Percentiles rank a stretch among this genome's conserved stretches.
Evolutionary conservation across 2,329 filamentous ascomycete genomes (phyloP).

Genomic region (Pseudogymnoascus sp.): DNA sequence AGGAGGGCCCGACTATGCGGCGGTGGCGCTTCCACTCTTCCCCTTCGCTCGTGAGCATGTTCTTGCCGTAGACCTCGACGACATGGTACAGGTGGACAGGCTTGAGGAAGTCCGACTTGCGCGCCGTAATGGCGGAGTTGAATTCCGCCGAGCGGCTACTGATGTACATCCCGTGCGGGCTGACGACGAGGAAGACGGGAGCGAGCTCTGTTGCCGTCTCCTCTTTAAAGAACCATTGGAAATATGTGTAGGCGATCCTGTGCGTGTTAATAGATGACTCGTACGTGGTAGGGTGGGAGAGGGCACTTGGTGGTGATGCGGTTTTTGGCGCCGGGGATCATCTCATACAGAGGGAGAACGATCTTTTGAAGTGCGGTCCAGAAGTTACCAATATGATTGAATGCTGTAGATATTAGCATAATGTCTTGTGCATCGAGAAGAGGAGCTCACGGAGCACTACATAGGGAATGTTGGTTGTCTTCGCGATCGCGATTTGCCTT

Average conservation of each 20-base stretch:
- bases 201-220: not conserved
- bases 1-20: slow-evolving; percentile 26
- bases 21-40: slow-evolving; percentile 26
- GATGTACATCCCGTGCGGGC: slow-evolving; percentile 1
- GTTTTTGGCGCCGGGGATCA: not conserved
- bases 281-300: not conserved
- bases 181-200: not conserved
- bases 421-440: not conserved
- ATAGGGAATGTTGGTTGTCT: not conserved
- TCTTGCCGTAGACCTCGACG: slow-evolving; percentile 26
- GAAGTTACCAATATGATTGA: slow-evolving; percentile 2
- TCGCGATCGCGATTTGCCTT: slow-evolving; percentile 3
- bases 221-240: not conserved
- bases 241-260: not conserved
- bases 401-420: not conserved
- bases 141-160: not conserved
- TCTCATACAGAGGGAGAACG: not conserved
- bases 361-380: not conserved
- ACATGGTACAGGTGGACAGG: slow-evolving; percentile 23
- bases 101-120: slow-evolving; percentile 23
- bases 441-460: not conserved
- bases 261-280: not conserved
- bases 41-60: slow-evolving; percentile 26
- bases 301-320: not conserved
- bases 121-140: not conserved